Conservation (phyloP, 352 stramenopile species). For the Pythium rishiriense region DNA sequence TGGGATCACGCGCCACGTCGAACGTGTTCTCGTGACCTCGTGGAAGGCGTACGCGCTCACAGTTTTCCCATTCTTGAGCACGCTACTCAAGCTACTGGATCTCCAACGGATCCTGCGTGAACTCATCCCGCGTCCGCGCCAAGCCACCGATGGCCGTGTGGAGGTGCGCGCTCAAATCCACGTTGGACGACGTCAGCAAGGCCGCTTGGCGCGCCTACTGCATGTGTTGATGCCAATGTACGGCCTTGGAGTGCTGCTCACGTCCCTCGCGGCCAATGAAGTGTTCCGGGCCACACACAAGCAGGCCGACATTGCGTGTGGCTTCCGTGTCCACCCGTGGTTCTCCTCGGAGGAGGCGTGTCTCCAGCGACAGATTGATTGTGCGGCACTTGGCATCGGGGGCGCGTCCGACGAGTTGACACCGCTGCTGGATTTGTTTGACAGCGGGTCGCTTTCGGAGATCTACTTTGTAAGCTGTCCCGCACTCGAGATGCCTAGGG, state of each 20-base stretch:
- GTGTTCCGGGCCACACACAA: background rate
- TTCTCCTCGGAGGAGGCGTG: slow-evolving; percentile 18
- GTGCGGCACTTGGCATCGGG: background rate
- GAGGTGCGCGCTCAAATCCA: background rate
- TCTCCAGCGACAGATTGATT: slow-evolving; percentile 10
- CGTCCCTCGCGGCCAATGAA: background rate
- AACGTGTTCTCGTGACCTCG: slow-evolving; percentile 14
- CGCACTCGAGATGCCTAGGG: background rate
- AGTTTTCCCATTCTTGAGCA: slow-evolving; percentile 16
- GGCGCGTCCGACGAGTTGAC: background rate
- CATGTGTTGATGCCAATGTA: slow-evolving; percentile 1
- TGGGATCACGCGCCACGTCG: background rate
- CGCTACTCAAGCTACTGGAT: slow-evolving; percentile 9
- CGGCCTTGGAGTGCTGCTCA: background rate
- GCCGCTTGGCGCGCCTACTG: background rate
- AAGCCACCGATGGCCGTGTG: background rate
- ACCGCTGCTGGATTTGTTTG: background rate
- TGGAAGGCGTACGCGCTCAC: slow-evolving; percentile 6
- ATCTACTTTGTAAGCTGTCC: slow-evolving; percentile 11
- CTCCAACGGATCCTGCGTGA: slow-evolving; percentile 1
- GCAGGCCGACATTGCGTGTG: background rate
- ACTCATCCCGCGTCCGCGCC: background rate
- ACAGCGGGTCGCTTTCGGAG: slow-evolving; percentile 1
- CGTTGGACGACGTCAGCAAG: background rate
- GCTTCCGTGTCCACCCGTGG: slow-evolving; percentile 23